Base-by-base conservation (phyloP, 257 asterid species). In the Rehmannia glutinosa region DNA sequence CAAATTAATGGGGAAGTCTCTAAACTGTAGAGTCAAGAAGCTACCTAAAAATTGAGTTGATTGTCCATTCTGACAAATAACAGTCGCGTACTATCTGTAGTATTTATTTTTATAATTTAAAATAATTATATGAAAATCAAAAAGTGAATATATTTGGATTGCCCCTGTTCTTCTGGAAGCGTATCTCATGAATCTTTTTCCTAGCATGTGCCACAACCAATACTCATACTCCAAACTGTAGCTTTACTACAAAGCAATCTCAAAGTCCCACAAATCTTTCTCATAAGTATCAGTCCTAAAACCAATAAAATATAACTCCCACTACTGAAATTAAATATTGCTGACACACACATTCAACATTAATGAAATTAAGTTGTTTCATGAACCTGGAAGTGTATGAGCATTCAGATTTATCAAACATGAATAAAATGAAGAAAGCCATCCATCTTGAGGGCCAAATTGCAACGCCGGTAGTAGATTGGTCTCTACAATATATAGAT, bases 381-480 rank as follows among this genome's bases (percentile, higher is more conserved):
- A 15, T 53, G 59, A 71, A 36, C 53, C 25, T 41, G 61, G 66
- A 69, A 75, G 47, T 8, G 23, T n/a, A 19, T 12, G 15, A 51
- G 63, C 50, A 60, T 39, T 65, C 49, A 52, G 66, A 72, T 94
- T 94, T 72, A 87, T 62, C 79, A 94, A 73, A 80, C 99, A 94
- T 71, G 97, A 82, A 69, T 94, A 94, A 72, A 91, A 94, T 73
- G 97, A 93, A 70, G 96, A 86, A 9, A 93, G 94, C 99, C 99
- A 93, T 64, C 90, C 84, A 73, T 90, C 99, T 80, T 91, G 96
- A 33, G 97, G 78, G 68, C 90, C 81, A 72, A 87, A 91, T 46
- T 87, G 93, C 84, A 94, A 77, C 8, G 86, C 66, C 10, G 89
- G 78, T 51, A 94, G 86, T 64, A 94, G 84, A 66, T 64, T 78